Evolutionary conservation across 1,284 basidiomycete genomes (phyloP), one percentile per base, ranked within the genome.

Genomic region (Sporisorium exsertum): DNA sequence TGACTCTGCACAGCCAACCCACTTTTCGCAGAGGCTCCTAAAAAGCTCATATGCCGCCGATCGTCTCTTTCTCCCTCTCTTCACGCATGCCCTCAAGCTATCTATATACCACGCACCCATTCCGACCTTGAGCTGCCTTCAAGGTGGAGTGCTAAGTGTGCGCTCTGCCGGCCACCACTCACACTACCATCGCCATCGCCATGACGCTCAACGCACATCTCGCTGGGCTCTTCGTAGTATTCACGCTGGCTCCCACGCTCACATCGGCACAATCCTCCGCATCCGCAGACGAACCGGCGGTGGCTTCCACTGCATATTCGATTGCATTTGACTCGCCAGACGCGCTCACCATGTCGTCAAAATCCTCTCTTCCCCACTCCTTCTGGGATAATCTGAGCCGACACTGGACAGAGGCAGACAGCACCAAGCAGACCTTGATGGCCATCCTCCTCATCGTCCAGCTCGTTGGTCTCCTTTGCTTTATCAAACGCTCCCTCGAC

Each of bases 391-490:
- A 60, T 18, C 32, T 76, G 16, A 45, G 46, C 50, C 43, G 62
- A 33, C 73, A 76, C 24, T 76, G 73, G 73, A 68, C 50, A 20
- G 58, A 76, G 52, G 73, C 69, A 13, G 69, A 72, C 45, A 63
- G 69, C 49, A 72, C 64, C 26, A 76, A 76, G 57, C 73, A 76
- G 52, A 76, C 73, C 15, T 68, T 76, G 26, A 76, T 76, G 73
- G 73, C 73, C 40, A 46, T 76, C 49, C 57, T 76, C 13, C 65
- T 72, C 55, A 64, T 76, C 29, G 35, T 69, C 2, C 73, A 76
- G 53, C 22, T 76, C 26, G 62, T 76, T 5, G 58, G 29, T 29
- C 59, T 76, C 18, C 54, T 63, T 35, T 68, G 47, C 51, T 58
- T 57, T 43, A 61, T 76, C 69, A 76, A 76, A n/a, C 47, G 69